phyloP scores from a whole-genome alignment of 257 asterid genomes.

The Ajuga chamaepitys region DNA sequence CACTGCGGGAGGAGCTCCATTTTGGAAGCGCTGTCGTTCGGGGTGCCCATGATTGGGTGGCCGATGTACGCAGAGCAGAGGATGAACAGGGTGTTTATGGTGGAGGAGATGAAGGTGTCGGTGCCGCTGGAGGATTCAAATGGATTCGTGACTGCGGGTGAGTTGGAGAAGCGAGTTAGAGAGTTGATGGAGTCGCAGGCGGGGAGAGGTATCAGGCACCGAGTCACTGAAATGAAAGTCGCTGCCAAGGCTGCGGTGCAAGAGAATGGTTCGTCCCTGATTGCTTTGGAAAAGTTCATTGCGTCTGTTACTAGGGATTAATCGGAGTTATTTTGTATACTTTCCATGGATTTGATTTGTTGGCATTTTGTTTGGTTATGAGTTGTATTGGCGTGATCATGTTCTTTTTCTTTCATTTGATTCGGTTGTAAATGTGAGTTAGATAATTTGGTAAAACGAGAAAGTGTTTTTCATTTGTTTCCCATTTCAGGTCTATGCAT shows the following conservation, averaged over 20 bases:
- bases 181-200: slow-evolving; percentile 28
- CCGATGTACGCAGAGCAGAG: slow-evolving; percentile 59
- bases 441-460: too few species aligned
- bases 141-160: slow-evolving; percentile 35
- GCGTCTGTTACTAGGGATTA: too few species aligned
- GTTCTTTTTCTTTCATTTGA: too few species aligned
- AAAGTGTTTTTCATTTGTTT: too few species aligned
- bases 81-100: slow-evolving; percentile 28
- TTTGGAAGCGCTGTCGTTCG: slow-evolving; percentile 41
- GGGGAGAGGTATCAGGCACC: slow-evolving; percentile 19
- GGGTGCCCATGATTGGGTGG: slow-evolving; percentile 56
- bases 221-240: slow-evolving; percentile 10
- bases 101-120: slow-evolving; percentile 47
- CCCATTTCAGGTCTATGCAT: too few species aligned
- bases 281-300: too few species aligned
- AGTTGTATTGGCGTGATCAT: too few species aligned
- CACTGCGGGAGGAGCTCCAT: slow-evolving; percentile 63
- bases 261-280: slow-evolving; percentile 14
- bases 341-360: too few species aligned
- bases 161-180: slow-evolving; percentile 31
- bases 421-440: too few species aligned
- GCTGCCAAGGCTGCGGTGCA: slow-evolving; percentile 14
- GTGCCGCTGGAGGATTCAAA: slow-evolving; percentile 24
- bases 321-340: too few species aligned
- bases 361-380: too few species aligned